Evolutionary conservation across 164 flowering plant species (phyloP), one percentile per base, ranked within the genome.

Genomic region (Saururus chinensis): DNA sequence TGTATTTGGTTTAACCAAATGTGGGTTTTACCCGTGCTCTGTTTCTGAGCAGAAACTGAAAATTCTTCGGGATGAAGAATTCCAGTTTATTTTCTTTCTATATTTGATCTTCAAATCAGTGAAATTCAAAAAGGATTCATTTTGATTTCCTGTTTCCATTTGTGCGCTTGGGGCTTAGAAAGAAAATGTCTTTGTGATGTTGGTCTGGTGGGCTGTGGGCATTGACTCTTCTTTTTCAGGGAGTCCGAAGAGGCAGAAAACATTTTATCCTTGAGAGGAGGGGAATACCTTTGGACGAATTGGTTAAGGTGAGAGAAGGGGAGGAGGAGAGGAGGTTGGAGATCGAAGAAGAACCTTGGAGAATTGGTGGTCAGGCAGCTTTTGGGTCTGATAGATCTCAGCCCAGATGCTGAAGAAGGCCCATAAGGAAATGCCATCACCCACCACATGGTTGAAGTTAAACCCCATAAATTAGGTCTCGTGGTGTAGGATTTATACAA

Each of bases 401-500:
- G 82, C 73, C 80, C 77, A 81, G 0, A 72, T 0, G 22, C 77
- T 79, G 62, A 82, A 65, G 75, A 82, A 76, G 62, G 79, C 59
- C 86, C 84, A 80, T 70, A 66, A 83, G 12, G 86, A 74, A 14
- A 80, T 76, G 9, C 88, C 88, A 59, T 85, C 84, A 0, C 30
- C 83, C n/a, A n/a, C n/a, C n/a, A n/a, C n/a, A n/a, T n/a, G n/a
- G n/a, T n/a, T n/a, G n/a, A n/a, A n/a, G n/a, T n/a, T n/a, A n/a
- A n/a, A n/a, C n/a, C n/a, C n/a, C n/a, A n/a, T n/a, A n/a, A n/a
- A n/a, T n/a, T n/a, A n/a, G n/a, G n/a, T n/a, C n/a, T n/a, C n/a
- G n/a, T n/a, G n/a, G n/a, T n/a, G n/a, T n/a, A n/a, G n/a, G n/a
- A n/a, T n/a, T n/a, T n/a, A n/a, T n/a, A n/a, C n/a, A n/a, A n/a